Evolutionary conservation across 306 rosid genomes (phyloP).

Genomic region (Sindora glabra): DNA sequence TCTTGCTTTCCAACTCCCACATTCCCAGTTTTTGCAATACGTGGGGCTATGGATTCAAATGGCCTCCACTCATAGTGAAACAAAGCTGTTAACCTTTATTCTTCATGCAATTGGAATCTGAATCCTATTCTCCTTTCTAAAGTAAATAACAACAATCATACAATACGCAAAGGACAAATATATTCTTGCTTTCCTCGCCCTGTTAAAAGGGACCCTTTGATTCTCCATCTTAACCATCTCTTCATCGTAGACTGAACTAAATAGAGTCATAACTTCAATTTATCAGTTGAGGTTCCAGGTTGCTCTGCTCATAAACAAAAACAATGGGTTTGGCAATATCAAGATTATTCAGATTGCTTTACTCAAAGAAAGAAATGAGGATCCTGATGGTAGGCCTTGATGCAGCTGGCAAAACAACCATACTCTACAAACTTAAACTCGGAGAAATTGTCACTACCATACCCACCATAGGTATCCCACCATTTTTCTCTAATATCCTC

Average conservation of each 20-base stretch:
- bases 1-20: conserved; percentile 6
- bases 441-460: conserved; percentile 88
- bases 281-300: no score
- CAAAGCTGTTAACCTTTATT: conserved; percentile 29
- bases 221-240: no score
- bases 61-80: conserved; percentile 6
- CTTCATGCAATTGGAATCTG: conserved; percentile 21
- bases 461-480: conserved; percentile 73
- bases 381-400: conserved; percentile 89
- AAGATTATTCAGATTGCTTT: conserved; percentile 33
- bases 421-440: conserved; percentile 69
- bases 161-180: no score
- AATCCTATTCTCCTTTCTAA: conserved; percentile 42
- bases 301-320: no score
- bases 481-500: conserved; percentile 63
- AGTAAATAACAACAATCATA: background rate
- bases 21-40: no score
- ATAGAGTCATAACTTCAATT: no score
- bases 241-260: no score
- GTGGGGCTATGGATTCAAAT: background rate
- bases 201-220: no score
- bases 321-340: conserved; percentile 72
- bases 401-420: conserved; percentile 83
- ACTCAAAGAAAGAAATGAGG: conserved; percentile 55
- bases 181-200: no score